Evolutionary conservation across 306 rosid species (phyloP).

Genomic region (Glycine latifolia): DNA sequence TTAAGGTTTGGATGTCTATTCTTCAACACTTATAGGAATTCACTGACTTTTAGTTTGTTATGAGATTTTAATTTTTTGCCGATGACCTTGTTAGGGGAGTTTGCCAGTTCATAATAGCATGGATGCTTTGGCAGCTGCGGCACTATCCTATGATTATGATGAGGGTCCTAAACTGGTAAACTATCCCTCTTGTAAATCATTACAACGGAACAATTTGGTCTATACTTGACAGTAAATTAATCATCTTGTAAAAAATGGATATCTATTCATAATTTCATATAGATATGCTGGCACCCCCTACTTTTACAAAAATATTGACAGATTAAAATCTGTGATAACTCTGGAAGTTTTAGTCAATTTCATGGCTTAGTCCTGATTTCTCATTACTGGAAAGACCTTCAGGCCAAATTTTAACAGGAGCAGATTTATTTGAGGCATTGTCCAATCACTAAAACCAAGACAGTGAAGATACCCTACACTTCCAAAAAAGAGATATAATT

Average conservation of each 20-base stretch:
- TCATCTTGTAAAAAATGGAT: neutral
- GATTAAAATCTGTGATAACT: slow-evolving; percentile 19
- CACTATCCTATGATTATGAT: slow-evolving; percentile 79
- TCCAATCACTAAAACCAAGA: neutral
- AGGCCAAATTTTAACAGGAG: neutral
- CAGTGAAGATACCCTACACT: neutral
- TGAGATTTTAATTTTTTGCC: slow-evolving; percentile 43
- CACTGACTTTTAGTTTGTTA: neutral
- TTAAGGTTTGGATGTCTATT: slow-evolving; percentile 70
- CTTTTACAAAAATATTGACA: slow-evolving; percentile 29
- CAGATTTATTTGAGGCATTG: neutral
- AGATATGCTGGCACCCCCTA: neutral
- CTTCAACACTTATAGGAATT: slow-evolving; percentile 26
- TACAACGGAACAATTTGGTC: slow-evolving; percentile 15
- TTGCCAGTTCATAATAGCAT: slow-evolving; percentile 93
- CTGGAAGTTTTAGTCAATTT: slow-evolving; percentile 23
- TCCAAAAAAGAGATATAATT: neutral
- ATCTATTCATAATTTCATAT: slow-evolving; percentile 9
- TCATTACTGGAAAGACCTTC: slow-evolving; percentile 8
- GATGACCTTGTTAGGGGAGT: slow-evolving; percentile 73
- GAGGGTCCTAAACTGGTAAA: slow-evolving; percentile 94
- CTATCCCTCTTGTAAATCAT: slow-evolving; percentile 38
- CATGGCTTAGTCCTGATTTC: slow-evolving; percentile 32
- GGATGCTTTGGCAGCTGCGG: slow-evolving; percentile 98
- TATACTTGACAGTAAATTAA: slow-evolving; percentile 32